Percentiles rank a stretch among this genome's conserved stretches.
phyloP scores from a whole-genome alignment of 1,284 basidiomycete genomes.

The Ceratobasidium sp. region DNA sequence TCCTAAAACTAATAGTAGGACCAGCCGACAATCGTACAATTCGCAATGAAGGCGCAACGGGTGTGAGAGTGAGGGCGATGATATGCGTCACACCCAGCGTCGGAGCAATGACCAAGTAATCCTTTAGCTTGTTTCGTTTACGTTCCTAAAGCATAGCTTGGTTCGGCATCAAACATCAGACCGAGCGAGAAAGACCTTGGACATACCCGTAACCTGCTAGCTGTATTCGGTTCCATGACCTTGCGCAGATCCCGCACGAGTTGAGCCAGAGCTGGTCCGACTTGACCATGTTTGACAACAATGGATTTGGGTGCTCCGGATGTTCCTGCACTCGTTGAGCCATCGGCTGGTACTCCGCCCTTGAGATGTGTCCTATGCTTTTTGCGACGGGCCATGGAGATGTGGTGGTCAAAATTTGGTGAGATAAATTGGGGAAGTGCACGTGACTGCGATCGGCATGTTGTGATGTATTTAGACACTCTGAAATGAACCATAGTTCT shows the following conservation, averaged over 20 bases:
- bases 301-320: conserved; percentile 63
- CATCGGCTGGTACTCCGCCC: conserved; percentile 52
- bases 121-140: conserved; percentile 90
- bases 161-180: conserved; percentile 6
- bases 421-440: background rate
- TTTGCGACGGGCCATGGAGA: conserved; percentile 73
- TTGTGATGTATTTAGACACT: background rate
- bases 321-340: conserved; percentile 45
- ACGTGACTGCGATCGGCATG: conserved; percentile 19
- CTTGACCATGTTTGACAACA: conserved; percentile 94
- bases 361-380: conserved; percentile 91
- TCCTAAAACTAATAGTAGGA: conserved; percentile 91
- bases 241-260: conserved; percentile 92
- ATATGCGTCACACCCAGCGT: conserved; percentile 92
- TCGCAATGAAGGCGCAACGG: conserved; percentile 84
- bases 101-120: conserved; percentile 93
- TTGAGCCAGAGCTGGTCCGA: conserved; percentile 85
- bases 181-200: background rate
- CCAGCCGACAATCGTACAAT: conserved; percentile 91
- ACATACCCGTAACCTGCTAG: conserved; percentile 81
- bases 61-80: conserved; percentile 88
- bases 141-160: conserved; percentile 70
- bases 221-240: conserved; percentile 99
- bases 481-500: background rate
- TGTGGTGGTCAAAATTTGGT: conserved; percentile 30